A percentile compares a stretch with the other conserved stretches of the same genome.
Evolutionary conservation across 371 early-diverging fungal genomes (phyloP).

Genomic region (Funneliformis caledonium): DNA sequence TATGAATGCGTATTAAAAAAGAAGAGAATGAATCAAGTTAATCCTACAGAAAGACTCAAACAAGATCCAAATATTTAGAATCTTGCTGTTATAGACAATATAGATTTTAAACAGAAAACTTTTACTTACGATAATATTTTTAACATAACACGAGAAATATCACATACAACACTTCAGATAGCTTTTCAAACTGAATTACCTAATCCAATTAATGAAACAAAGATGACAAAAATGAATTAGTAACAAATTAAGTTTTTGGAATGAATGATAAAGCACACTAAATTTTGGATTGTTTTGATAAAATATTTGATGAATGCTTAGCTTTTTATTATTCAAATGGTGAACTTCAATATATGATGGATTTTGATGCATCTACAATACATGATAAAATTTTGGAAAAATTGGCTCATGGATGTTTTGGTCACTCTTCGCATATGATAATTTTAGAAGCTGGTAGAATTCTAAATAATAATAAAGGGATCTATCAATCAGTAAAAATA

Average conservation of each 20-base stretch:
- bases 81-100: constrained; percentile 9
- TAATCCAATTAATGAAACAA: too few species aligned
- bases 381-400: constrained; percentile 1
- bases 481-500: neutral
- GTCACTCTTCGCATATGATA: neutral
- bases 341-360: neutral
- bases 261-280: too few species aligned
- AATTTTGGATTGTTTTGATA: neutral
- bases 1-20: neutral
- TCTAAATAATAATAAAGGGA: neutral
- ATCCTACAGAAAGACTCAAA: constrained; percentile 3
- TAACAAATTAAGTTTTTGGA: too few species aligned
- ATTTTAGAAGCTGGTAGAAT: constrained; percentile 1
- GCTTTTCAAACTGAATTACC: too few species aligned
- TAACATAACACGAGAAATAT: too few species aligned
- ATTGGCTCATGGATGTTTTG: neutral
- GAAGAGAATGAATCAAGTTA: neutral
- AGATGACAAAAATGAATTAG: too few species aligned
- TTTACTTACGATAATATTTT: too few species aligned
- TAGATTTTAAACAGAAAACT: too few species aligned
- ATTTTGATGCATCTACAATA: constrained; percentile 1
- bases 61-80: neutral
- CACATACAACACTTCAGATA: too few species aligned
- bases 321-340: neutral
- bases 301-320: neutral